Percentiles rank a stretch among this genome's conserved stretches.
phyloP scores from a whole-genome alignment of 192 early-diverging fungal species.

The Podila verticillata region DNA sequence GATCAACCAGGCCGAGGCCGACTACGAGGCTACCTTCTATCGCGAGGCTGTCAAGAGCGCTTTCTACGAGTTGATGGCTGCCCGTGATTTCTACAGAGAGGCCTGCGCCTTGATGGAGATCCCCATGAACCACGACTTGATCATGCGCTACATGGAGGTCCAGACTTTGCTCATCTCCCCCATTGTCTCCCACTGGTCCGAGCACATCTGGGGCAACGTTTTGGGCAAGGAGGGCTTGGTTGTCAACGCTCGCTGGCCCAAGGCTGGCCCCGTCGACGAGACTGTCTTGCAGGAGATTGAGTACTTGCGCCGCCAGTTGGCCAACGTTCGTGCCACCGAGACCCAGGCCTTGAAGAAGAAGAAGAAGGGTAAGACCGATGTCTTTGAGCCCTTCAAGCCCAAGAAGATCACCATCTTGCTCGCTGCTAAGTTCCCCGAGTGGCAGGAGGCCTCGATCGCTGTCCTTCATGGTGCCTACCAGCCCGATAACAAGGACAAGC shows the following conservation, averaged over 20 bases:
- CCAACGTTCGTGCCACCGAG: slow-evolving; percentile 85
- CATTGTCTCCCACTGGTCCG: slow-evolving; percentile 94
- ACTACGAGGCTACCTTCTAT: slow-evolving; percentile 87
- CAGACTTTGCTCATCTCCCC: slow-evolving; percentile 90
- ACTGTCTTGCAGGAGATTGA: slow-evolving; percentile 75
- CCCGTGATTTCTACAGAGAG: slow-evolving; percentile 92
- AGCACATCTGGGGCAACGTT: slow-evolving; percentile 87
- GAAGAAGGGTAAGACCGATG: slow-evolving; percentile 70
- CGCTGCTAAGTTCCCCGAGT: slow-evolving; percentile 87
- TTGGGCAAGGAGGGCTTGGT: slow-evolving; percentile 76
- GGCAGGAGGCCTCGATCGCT: slow-evolving; percentile 82
- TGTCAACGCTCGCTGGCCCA: slow-evolving; percentile 71
- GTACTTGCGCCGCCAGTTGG: slow-evolving; percentile 81
- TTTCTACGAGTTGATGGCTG: slow-evolving; percentile 89
- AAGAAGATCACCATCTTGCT: slow-evolving; percentile 84
- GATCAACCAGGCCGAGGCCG: slow-evolving; percentile 69
- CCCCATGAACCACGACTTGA: slow-evolving; percentile 86
- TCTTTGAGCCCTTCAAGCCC: slow-evolving; percentile 66
- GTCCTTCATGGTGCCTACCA: slow-evolving; percentile 57
- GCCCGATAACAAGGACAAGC: slow-evolving; percentile 62
- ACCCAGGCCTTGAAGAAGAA: slow-evolving; percentile 77
- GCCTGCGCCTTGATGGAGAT: slow-evolving; percentile 68
- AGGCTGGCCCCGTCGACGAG: slow-evolving; percentile 71
- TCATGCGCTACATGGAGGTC: slow-evolving; percentile 83
- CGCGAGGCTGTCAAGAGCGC: slow-evolving; percentile 92